Evolutionary conservation across 345 rosid genomes (phyloP).

Genomic region (Hibiscus mutabilis): DNA sequence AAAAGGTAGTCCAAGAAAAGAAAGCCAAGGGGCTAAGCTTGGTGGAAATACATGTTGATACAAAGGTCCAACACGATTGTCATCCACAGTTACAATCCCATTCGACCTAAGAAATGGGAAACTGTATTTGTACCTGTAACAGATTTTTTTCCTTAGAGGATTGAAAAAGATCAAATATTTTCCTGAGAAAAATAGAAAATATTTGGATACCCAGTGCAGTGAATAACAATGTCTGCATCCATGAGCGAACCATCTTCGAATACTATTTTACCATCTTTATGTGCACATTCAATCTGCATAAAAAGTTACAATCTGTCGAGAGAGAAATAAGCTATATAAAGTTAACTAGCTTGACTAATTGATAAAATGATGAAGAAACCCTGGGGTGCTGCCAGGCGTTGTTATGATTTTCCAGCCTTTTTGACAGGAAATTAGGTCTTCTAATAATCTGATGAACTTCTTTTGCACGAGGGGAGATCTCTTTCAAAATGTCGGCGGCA

Average conservation of each 20-base stretch:
- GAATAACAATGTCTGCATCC: conserved; percentile 6
- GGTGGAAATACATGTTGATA: conserved; percentile 13
- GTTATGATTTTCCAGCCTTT: background rate
- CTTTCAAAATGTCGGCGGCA: background rate
- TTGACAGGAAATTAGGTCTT: background rate
- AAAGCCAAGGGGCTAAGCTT: conserved; percentile 11
- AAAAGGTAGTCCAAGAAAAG: conserved; percentile 1
- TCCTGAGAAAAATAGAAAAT: background rate
- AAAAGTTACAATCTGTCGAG: background rate
- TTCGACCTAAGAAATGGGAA: conserved; percentile 11
- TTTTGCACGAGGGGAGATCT: conserved; percentile 5
- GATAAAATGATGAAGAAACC: background rate
- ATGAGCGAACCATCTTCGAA: conserved; percentile 1
- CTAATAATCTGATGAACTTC: conserved; percentile 6
- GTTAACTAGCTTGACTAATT: background rate
- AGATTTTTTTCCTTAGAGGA: too few species aligned
- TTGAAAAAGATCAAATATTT: too few species aligned
- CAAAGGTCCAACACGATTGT: conserved; percentile 12
- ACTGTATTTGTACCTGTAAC: conserved; percentile 11
- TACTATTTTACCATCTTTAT: conserved; percentile 10
- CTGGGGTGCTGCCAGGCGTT: conserved; percentile 2
- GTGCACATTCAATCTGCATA: conserved; percentile 4
- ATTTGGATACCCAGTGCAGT: conserved; percentile 2
- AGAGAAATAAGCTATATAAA: too few species aligned
- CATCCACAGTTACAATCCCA: conserved; percentile 5